Base-by-base conservation (phyloP, 768 basidiomycete genomes). In the Suillus fuscotomentosus region DNA sequence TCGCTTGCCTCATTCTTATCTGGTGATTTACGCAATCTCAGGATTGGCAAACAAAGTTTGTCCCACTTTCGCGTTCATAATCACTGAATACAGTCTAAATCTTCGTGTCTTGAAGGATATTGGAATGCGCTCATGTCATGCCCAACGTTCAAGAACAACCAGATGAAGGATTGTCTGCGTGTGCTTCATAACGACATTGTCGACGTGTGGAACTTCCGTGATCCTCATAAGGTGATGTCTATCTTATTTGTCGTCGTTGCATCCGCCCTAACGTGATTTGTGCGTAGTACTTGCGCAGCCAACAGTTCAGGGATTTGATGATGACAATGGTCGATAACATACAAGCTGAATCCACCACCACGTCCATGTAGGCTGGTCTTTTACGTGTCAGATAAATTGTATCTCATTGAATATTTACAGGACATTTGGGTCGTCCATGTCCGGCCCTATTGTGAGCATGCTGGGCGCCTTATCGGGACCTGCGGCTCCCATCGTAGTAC, bases 151-250 rank as follows among this genome's bases (percentile, higher is more conserved):
- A 17, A 48, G 4, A 22, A 48, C 4, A 15, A 7, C 15, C 27
- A 7, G 27, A 15, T 14, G 17, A 5, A 4, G 53, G 31, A 31
- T 10, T 71, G 70, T 55, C 51, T 71, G 1, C 14, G 60, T 4
- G 62, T 68, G n/a, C 63, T 71, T n/a, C 70, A 71, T 50, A 27
- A 42, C 0, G 70, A 71, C 39, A 69, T 71, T n/a, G 48, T 71
- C 15, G 27, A 22, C 1, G 60, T 65, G 17, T 71, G 70, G 70
- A 69, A 71, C 45, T 67, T 71, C 45, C 15, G 3, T 6, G 66
- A 67, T 36, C 53, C 62, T 38, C n/a, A 38, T 63, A 63, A 5
- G 31, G 31, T 31, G 31, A 38, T 38, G 15, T 1, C 36, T 1
- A 4, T 43, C 2, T 20, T 42, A 6, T 42, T 15, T 42, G 14